Conservation (phyloP, 768 basidiomycete species). For the Auriscalpium microsporum region DNA sequence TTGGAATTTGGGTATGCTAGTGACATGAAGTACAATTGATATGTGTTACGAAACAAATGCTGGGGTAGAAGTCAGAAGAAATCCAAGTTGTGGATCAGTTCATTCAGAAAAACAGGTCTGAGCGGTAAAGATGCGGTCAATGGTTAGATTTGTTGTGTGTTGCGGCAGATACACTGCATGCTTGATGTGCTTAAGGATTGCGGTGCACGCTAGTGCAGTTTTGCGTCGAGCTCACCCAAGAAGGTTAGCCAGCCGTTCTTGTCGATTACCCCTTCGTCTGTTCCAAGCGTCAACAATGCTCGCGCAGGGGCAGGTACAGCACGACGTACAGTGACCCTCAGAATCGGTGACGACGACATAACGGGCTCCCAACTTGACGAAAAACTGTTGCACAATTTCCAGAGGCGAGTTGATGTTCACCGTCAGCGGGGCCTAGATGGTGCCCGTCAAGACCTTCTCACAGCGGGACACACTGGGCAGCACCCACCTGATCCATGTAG, state of each 20-base stretch:
- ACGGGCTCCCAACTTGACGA: conserved; percentile 87
- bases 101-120: no score
- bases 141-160: no score
- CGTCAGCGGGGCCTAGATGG: conserved; percentile 73
- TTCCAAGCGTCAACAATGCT: neutral
- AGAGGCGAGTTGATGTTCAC: conserved; percentile 80
- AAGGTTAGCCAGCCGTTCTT: conserved; percentile 94
- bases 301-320: neutral
- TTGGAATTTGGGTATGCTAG: no score
- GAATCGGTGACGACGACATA: conserved; percentile 81
- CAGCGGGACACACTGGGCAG: neutral
- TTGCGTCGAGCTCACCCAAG: conserved; percentile 62
- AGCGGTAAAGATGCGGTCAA: no score
- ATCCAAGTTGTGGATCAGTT: no score
- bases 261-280: conserved; percentile 86
- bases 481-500: conserved; percentile 79
- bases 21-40: no score
- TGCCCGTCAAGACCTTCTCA: neutral
- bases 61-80: no score
- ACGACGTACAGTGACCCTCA: conserved; percentile 67
- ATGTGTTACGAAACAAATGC: no score
- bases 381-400: conserved; percentile 89
- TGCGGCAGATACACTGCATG: no score
- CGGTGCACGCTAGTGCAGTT: neutral
- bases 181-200: no score